phyloP scores from a whole-genome alignment of 768 basidiomycete species.

The Boletus rex-veris region DNA sequence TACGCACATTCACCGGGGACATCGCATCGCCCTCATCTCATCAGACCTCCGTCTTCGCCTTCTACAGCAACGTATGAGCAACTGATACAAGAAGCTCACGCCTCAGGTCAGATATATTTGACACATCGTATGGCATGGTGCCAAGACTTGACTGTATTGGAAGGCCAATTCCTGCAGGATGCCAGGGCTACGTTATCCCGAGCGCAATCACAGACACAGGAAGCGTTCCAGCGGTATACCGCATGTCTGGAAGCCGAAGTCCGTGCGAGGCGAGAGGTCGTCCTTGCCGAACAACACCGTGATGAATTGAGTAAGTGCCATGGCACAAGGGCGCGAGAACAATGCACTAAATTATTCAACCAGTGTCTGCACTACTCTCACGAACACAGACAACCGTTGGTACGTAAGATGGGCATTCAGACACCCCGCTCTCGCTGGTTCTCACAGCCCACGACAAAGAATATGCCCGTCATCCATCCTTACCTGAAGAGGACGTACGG shows the following conservation, averaged over 20 bases:
- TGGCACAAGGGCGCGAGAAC: conserved; percentile 13
- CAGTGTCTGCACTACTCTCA: conserved; percentile 35
- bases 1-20: conserved; percentile 31
- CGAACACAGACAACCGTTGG: conserved; percentile 34
- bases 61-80: conserved; percentile 49
- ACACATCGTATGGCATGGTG: conserved; percentile 2
- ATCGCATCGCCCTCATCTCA: conserved; percentile 33
- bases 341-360: conserved; percentile 14
- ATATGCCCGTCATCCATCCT: conserved; percentile 31
- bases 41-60: conserved; percentile 50
- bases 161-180: conserved; percentile 61
- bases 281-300: conserved; percentile 62
- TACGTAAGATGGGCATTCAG: conserved; percentile 23
- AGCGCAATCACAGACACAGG: conserved; percentile 69
- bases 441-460: conserved; percentile 28
- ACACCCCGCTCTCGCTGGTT: conserved; percentile 9
- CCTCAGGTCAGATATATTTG: conserved; percentile 48
- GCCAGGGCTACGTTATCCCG: conserved; percentile 57
- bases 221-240: conserved; percentile 67
- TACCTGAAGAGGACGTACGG: conserved; percentile 30
- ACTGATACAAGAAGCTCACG: conserved; percentile 54
- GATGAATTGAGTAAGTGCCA: conserved; percentile 50
- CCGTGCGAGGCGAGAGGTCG: conserved; percentile 62
- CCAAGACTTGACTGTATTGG: conserved; percentile 10
- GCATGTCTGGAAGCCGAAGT: conserved; percentile 64